These are phyloP conservation scores for Entophlyctis luteolus DNA, from an alignment of 192 early-diverging fungal genomes.

Conservation along the genomic window DNA sequence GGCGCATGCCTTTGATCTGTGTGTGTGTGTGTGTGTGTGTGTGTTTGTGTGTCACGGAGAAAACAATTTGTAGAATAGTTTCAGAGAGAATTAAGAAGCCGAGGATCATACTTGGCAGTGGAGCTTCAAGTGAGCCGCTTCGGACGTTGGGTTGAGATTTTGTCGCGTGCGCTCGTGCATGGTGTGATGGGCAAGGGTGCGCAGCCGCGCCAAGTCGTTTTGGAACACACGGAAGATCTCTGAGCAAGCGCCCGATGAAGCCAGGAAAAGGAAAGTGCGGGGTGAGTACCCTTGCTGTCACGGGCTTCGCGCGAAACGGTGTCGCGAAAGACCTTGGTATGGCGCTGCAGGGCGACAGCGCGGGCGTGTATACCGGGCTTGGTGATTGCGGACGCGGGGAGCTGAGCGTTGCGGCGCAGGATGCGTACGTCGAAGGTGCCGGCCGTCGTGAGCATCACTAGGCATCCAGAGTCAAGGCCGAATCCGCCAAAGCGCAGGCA, in stretches of 20 bases:
- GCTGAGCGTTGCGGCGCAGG: constrained; percentile 10
- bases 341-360: not conserved
- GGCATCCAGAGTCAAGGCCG: constrained; percentile 9
- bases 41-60: too few relatives aligned
- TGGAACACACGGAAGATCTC: constrained; percentile 7
- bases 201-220: constrained; percentile 5
- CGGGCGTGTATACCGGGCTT: not conserved
- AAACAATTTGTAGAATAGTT: not conserved
- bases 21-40: not conserved
- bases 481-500: constrained; percentile 19
- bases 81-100: not conserved
- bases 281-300: constrained; percentile 9
- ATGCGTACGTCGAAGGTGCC: constrained; percentile 16
- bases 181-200: not conserved
- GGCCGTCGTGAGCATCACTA: constrained; percentile 12
- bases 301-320: constrained; percentile 9
- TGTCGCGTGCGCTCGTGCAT: not conserved
- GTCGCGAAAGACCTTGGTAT: constrained; percentile 10
- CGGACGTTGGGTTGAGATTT: not conserved
- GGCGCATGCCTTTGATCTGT: constrained; percentile 6
- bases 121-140: not conserved
- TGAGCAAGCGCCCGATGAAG: not conserved
- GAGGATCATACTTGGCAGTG: not conserved
- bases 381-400: not conserved
- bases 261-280: not conserved